A percentile compares a stretch with the other conserved stretches of the same genome.
These are phyloP conservation scores for Fusarium pininemorale DNA, from an alignment of 2,329 filamentous ascomycete species.

Conservation along the genomic window DNA sequence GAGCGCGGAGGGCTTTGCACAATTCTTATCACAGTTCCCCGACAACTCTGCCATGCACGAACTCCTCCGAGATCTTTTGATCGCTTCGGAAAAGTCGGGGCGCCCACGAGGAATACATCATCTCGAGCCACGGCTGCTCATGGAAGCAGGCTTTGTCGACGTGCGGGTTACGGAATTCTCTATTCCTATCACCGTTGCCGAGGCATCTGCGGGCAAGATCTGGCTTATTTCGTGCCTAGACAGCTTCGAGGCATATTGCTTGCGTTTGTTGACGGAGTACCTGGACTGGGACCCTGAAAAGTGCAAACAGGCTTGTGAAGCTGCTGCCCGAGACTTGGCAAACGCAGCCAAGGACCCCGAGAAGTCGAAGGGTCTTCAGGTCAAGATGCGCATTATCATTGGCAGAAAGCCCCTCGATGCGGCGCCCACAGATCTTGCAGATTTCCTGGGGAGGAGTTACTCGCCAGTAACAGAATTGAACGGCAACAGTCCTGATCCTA, in stretches of 20 bases:
- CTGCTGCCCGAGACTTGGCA: constrained; percentile 59
- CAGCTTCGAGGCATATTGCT: constrained; percentile 57
- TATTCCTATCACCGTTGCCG: constrained; percentile 58
- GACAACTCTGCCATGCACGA: constrained; percentile 56
- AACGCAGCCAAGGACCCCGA: constrained; percentile 57
- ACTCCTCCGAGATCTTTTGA: constrained; percentile 52
- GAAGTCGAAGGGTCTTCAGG: constrained; percentile 53
- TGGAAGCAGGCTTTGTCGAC: constrained; percentile 62
- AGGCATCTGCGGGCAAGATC: constrained; percentile 59
- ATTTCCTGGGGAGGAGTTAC: constrained; percentile 21
- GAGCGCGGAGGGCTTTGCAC: constrained; percentile 49
- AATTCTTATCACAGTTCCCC: constrained; percentile 51
- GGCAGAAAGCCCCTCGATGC: constrained; percentile 59
- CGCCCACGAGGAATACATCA: constrained; percentile 57
- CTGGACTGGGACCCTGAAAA: constrained; percentile 62
- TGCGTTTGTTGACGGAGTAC: constrained; percentile 62
- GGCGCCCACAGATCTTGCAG: constrained; percentile 30
- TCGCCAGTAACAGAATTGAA: constrained; percentile 32
- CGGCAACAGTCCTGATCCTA: constrained; percentile 38
- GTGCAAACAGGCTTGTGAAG: constrained; percentile 58
- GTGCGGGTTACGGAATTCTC: constrained; percentile 58
- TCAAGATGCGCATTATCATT: constrained; percentile 59
- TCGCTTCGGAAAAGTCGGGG: constrained; percentile 56
- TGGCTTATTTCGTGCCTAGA: constrained; percentile 64
- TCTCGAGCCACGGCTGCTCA: constrained; percentile 55